Evolutionary conservation across 225 moss, liverwort and hornwort species (phyloP).

Genomic region (Polytrichum formosum): DNA sequence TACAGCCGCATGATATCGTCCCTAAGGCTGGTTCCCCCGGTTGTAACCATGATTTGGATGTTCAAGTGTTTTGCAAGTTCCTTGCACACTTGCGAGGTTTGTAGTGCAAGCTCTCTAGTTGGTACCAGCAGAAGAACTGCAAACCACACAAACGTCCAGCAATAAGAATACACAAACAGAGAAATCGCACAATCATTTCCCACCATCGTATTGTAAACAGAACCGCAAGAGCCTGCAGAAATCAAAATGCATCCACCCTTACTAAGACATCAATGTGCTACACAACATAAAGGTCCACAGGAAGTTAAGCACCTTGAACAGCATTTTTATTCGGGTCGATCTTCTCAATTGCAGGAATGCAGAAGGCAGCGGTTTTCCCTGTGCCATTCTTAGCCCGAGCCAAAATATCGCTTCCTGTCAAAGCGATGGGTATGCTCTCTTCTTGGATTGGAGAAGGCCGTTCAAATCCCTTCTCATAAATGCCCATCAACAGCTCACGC

Average conservation of each 20-base stretch:
- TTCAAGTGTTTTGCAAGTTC: conserved; percentile 63
- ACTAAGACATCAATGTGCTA: background rate
- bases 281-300: background rate
- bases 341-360: conserved; percentile 69
- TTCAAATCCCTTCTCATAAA: conserved; percentile 66
- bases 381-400: conserved; percentile 67
- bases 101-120: conserved; percentile 60
- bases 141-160: conserved; percentile 9
- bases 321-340: conserved; percentile 66
- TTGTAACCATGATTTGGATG: conserved; percentile 66
- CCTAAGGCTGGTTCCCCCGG: conserved; percentile 62
- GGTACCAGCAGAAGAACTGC: conserved; percentile 62
- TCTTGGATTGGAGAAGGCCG: conserved; percentile 65
- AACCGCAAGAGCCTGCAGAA: conserved; percentile 5
- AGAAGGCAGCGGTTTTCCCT: conserved; percentile 62
- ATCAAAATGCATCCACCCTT: background rate
- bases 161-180: conserved; percentile 11
- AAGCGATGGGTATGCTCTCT: conserved; percentile 63
- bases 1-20: conserved; percentile 67
- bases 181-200: conserved; percentile 15
- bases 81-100: conserved; percentile 70
- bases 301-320: conserved; percentile 37
- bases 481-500: conserved; percentile 67
- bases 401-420: conserved; percentile 62
- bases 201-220: conserved; percentile 5